A percentile compares a stretch with the other conserved stretches of the same genome.
These are phyloP conservation scores for Lecanicillium sp. DNA, from an alignment of 2,329 filamentous ascomycete genomes.

Conservation along the genomic window DNA sequence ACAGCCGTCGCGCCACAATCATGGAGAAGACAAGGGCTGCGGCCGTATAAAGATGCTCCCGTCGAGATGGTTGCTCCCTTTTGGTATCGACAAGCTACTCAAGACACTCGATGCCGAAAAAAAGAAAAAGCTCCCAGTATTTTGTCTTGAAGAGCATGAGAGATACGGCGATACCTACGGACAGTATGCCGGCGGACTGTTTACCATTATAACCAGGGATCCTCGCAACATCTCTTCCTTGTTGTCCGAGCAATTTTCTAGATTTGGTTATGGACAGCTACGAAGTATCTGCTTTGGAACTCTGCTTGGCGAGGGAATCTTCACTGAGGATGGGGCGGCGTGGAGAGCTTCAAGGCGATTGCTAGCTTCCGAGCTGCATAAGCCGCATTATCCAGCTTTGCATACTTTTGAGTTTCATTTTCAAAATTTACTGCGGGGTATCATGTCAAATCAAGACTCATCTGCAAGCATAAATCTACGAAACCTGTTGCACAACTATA, in stretches of 20 bases:
- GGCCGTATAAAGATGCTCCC: conserved; percentile 5
- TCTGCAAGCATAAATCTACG: neutral
- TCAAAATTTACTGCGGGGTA: conserved; percentile 1
- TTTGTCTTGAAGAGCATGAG: conserved; percentile 4
- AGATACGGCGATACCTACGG: conserved; percentile 3
- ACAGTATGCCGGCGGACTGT: conserved; percentile 4
- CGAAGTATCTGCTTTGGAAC: conserved; percentile 4
- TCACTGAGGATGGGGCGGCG: conserved; percentile 1
- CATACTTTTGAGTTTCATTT: conserved; percentile 2
- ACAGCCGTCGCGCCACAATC: conserved; percentile 5
- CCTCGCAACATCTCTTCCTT: conserved; percentile 5
- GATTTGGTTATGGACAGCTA: conserved; percentile 3
- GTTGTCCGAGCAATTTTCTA: conserved; percentile 1
- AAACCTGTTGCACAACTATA: neutral
- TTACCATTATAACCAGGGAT: conserved; percentile 5
- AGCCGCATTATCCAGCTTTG: conserved; percentile 3
- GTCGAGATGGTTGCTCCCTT: conserved; percentile 4
- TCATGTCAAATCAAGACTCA: neutral
- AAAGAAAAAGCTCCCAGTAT: neutral
- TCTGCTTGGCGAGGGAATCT: conserved; percentile 2
- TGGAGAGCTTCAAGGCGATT: conserved; percentile 4
- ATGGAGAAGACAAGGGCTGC: conserved; percentile 3
- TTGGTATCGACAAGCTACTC: conserved; percentile 6
- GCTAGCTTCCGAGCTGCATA: conserved; percentile 2
- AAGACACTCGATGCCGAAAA: conserved; percentile 2